Conservation (phyloP, 768 basidiomycete genomes). For the Tylopilus rubrobrunneus region DNA sequence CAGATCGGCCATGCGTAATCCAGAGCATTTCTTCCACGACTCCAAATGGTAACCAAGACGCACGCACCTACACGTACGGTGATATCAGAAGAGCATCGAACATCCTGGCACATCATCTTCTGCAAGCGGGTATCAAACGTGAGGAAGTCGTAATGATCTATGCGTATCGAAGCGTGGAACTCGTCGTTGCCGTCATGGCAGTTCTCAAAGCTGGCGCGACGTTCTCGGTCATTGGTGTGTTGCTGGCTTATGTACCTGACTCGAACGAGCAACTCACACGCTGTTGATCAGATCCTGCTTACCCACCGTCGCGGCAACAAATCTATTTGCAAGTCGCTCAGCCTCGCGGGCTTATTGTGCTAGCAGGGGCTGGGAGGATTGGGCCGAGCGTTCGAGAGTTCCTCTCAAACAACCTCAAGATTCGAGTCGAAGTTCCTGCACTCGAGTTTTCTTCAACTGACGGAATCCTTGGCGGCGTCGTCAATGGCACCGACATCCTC, state of each 20-base stretch:
- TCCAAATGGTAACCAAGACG: slow-evolving; percentile 44
- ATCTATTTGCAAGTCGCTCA: slow-evolving; percentile 91
- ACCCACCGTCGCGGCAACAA: slow-evolving; percentile 88
- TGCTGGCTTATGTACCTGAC: neutral
- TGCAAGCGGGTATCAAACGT: slow-evolving; percentile 79
- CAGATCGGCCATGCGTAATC: slow-evolving; percentile 84
- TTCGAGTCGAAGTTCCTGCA: slow-evolving; percentile 89
- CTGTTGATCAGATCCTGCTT: slow-evolving; percentile 76
- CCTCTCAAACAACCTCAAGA: slow-evolving; percentile 69
- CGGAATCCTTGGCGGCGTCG: slow-evolving; percentile 59
- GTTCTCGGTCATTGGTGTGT: slow-evolving; percentile 93
- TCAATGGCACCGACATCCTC: slow-evolving; percentile 56
- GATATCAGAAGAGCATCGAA: slow-evolving; percentile 84
- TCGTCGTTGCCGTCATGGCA: slow-evolving; percentile 96
- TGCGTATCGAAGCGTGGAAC: slow-evolving; percentile 92
- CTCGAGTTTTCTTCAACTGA: slow-evolving; percentile 70
- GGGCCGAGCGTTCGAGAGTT: slow-evolving; percentile 80
- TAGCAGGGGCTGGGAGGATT: slow-evolving; percentile 86
- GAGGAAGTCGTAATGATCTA: slow-evolving; percentile 99
- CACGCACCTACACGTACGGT: slow-evolving; percentile 67
- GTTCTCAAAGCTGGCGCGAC: slow-evolving; percentile 94
- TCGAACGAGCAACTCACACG: neutral
- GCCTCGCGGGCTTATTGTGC: slow-evolving; percentile 85
- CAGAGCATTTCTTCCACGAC: slow-evolving; percentile 55
- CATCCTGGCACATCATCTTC: slow-evolving; percentile 83